These are phyloP conservation scores for Pseudocercospora macadamiae DNA, from an alignment of 2,329 filamentous ascomycete genomes.

Conservation along the genomic window DNA sequence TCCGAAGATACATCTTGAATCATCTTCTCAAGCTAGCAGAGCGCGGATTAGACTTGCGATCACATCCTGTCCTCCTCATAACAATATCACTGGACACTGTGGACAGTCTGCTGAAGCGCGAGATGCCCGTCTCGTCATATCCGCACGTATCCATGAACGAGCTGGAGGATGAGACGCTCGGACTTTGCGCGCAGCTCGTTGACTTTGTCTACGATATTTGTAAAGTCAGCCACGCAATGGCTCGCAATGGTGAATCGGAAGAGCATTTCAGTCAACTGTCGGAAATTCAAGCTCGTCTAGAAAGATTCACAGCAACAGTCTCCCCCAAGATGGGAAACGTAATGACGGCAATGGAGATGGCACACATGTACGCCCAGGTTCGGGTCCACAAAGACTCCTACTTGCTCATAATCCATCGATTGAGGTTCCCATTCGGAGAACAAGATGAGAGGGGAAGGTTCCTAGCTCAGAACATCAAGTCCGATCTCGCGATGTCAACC, in stretches of 20 bases:
- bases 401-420: conserved; percentile 8
- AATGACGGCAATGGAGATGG: not conserved
- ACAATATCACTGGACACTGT: conserved; percentile 8
- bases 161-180: not conserved
- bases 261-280: not conserved
- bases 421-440: conserved; percentile 6
- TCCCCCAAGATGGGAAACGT: no score
- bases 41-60: not conserved
- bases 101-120: conserved; percentile 7
- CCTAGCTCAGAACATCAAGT: not conserved
- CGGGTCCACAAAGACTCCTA: conserved; percentile 1
- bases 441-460: conserved; percentile 5
- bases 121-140: conserved; percentile 1
- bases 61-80: conserved; percentile 8
- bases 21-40: conserved; percentile 2
- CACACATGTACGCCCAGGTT: not conserved
- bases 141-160: not conserved
- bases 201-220: not conserved
- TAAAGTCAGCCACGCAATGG: not conserved
- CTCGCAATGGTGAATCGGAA: not conserved
- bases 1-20: conserved; percentile 4
- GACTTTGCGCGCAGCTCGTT: not conserved
- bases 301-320: not conserved
- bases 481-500: conserved; percentile 8
- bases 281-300: not conserved